A percentile compares a stretch with the other conserved stretches of the same genome.
These are phyloP conservation scores for Sophora flavescens DNA, from an alignment of 306 rosid genomes.

Conservation along the genomic window DNA sequence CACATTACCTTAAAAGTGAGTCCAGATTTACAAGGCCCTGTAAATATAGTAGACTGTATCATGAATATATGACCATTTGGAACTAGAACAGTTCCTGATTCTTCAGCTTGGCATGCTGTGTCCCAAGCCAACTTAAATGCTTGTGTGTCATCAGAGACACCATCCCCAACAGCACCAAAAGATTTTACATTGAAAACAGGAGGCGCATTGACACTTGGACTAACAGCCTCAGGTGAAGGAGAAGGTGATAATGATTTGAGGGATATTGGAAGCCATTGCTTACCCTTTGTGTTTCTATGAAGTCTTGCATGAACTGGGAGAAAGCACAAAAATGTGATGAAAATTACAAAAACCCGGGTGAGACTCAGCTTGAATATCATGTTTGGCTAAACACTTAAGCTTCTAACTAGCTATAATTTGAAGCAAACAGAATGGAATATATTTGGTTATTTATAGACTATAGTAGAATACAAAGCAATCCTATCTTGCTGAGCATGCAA, in stretches of 20 bases:
- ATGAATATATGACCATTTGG: slow-evolving; percentile 57
- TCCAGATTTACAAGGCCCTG: slow-evolving; percentile 54
- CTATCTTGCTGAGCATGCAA: slow-evolving; percentile 29
- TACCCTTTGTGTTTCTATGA: neutral
- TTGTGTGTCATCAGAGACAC: slow-evolving; percentile 62
- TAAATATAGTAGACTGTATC: slow-evolving; percentile 56
- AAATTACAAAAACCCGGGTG: slow-evolving; percentile 4
- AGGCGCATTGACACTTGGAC: neutral
- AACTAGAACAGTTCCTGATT: slow-evolving; percentile 50
- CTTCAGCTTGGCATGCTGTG: slow-evolving; percentile 59
- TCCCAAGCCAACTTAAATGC: slow-evolving; percentile 79
- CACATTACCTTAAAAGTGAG: slow-evolving; percentile 53
- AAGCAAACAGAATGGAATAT: neutral
- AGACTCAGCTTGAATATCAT: slow-evolving; percentile 32
- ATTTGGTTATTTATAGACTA: neutral
- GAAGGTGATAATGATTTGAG: slow-evolving; percentile 30
- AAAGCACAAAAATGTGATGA: neutral
- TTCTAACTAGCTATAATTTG: neutral
- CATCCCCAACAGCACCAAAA: slow-evolving; percentile 77
- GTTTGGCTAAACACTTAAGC: neutral
- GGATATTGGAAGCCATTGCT: neutral
- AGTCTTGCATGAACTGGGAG: slow-evolving; percentile 21
- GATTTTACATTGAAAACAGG: slow-evolving; percentile 51
- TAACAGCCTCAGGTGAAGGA: slow-evolving; percentile 22
- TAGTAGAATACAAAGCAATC: slow-evolving; percentile 11